phyloP scores from a whole-genome alignment of 257 asterid genomes.

The Primulina eburnea region DNA sequence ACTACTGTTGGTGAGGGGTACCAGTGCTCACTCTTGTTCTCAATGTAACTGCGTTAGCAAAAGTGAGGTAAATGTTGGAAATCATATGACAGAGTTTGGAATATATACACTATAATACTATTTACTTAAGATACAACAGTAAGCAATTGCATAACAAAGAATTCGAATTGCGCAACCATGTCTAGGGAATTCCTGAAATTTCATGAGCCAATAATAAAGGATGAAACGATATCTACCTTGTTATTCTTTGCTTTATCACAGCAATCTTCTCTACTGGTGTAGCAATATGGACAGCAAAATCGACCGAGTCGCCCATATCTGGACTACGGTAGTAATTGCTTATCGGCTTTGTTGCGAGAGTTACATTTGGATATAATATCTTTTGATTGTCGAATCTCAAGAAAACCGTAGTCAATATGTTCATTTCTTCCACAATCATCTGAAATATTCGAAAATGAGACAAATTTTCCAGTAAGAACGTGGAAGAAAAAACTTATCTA shows the following conservation, averaged over 20 bases:
- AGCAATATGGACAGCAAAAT: slow-evolving; percentile 59
- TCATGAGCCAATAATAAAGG: neutral
- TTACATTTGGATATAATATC: slow-evolving; percentile 61
- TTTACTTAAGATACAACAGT: neutral
- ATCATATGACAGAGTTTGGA: neutral
- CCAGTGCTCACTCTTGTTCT: slow-evolving; percentile 78
- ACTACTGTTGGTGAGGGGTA: slow-evolving; percentile 59
- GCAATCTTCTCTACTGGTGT: slow-evolving; percentile 73
- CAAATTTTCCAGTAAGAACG: neutral
- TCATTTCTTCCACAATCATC: slow-evolving; percentile 95
- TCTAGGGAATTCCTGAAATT: neutral
- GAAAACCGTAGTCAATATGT: slow-evolving; percentile 74
- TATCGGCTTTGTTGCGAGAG: slow-evolving; percentile 63
- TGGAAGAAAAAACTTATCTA: neutral
- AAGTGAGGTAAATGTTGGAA: neutral
- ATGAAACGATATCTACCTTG: slow-evolving; percentile 29
- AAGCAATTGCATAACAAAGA: neutral
- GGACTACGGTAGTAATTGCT: slow-evolving; percentile 79
- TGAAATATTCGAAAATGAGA: slow-evolving; percentile 21
- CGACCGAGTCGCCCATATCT: slow-evolving; percentile 75
- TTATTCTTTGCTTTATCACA: slow-evolving; percentile 48
- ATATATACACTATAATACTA: neutral
- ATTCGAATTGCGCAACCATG: neutral
- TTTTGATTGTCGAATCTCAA: slow-evolving; percentile 66
- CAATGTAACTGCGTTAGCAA: slow-evolving; percentile 50